phyloP scores from a whole-genome alignment of 768 basidiomycete species.

The Lactarius indigo region DNA sequence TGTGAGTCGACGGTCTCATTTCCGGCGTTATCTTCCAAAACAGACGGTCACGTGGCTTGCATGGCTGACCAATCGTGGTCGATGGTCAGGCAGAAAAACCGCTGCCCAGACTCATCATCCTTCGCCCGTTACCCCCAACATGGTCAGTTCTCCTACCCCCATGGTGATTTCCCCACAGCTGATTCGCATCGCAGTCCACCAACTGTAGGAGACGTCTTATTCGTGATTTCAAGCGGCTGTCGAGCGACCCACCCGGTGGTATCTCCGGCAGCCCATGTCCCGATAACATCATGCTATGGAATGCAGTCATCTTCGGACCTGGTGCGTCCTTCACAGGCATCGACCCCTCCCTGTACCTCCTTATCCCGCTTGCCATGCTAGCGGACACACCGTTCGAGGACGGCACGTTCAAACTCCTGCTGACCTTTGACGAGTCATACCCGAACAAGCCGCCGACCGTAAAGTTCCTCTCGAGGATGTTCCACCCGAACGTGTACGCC shows the following conservation, averaged over 20 bases:
- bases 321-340: constrained; percentile 46
- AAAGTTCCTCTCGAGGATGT: constrained; percentile 96
- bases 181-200: constrained; percentile 62
- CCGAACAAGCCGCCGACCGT: constrained; percentile 98
- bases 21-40: too few species aligned
- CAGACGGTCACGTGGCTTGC: neutral
- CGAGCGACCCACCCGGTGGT: constrained; percentile 91
- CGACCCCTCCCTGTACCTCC: neutral
- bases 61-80: constrained; percentile 17
- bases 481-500: constrained; percentile 98
- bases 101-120: constrained; percentile 4
- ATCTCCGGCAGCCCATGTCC: constrained; percentile 96
- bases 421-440: constrained; percentile 96
- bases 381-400: constrained; percentile 99
- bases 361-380: constrained; percentile 33
- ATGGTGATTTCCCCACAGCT: neutral
- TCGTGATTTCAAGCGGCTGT: constrained; percentile 95
- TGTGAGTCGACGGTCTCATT: too few species aligned
- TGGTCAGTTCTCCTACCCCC: constrained; percentile 16
- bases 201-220: constrained; percentile 94
- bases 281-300: constrained; percentile 99
- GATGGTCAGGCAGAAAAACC: constrained; percentile 13
- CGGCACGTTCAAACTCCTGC: constrained; percentile 94
- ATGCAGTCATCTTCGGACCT: constrained; percentile 98
- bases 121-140: constrained; percentile 21